Evolutionary conservation across 1,284 basidiomycete species (phyloP).

Genomic region (Polyporus tsugae): DNA sequence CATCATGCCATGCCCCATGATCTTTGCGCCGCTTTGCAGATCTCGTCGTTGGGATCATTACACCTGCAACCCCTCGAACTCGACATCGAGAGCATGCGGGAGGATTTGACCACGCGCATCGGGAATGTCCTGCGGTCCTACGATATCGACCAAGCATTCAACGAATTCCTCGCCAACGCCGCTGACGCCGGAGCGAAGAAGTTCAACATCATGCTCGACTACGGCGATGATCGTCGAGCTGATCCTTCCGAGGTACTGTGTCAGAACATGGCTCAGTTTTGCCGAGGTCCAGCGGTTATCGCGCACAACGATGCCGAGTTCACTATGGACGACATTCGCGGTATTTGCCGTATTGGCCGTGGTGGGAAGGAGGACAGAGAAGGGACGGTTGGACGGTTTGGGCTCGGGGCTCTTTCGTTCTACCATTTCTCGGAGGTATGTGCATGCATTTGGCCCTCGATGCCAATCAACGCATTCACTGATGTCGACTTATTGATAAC

Average conservation of each 20-base stretch:
- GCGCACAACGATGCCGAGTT: slow-evolving; percentile 55
- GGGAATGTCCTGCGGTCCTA: slow-evolving; percentile 47
- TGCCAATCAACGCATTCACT: neutral
- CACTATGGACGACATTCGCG: slow-evolving; percentile 50
- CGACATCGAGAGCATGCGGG: slow-evolving; percentile 40
- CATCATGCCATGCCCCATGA: slow-evolving; percentile 13
- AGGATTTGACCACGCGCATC: slow-evolving; percentile 41
- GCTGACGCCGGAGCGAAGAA: slow-evolving; percentile 52
- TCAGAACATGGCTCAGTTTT: slow-evolving; percentile 43
- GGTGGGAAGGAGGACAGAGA: slow-evolving; percentile 50
- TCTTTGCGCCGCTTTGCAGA: slow-evolving; percentile 17
- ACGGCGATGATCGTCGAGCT: slow-evolving; percentile 23
- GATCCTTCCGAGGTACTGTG: slow-evolving; percentile 40
- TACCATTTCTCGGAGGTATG: slow-evolving; percentile 59
- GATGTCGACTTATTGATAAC: neutral
- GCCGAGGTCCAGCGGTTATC: slow-evolving; percentile 47
- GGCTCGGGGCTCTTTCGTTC: slow-evolving; percentile 56
- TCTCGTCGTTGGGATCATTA: slow-evolving; percentile 27
- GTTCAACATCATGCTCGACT: slow-evolving; percentile 50
- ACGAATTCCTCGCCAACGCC: slow-evolving; percentile 61
- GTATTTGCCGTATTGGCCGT: slow-evolving; percentile 51
- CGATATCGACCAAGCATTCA: slow-evolving; percentile 48
- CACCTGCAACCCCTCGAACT: slow-evolving; percentile 19
- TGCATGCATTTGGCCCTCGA: slow-evolving; percentile 4
- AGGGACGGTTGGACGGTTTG: slow-evolving; percentile 57